Base-by-base conservation (phyloP, 2,329 filamentous ascomycete species). In the Amylocarpus encephaloides region DNA sequence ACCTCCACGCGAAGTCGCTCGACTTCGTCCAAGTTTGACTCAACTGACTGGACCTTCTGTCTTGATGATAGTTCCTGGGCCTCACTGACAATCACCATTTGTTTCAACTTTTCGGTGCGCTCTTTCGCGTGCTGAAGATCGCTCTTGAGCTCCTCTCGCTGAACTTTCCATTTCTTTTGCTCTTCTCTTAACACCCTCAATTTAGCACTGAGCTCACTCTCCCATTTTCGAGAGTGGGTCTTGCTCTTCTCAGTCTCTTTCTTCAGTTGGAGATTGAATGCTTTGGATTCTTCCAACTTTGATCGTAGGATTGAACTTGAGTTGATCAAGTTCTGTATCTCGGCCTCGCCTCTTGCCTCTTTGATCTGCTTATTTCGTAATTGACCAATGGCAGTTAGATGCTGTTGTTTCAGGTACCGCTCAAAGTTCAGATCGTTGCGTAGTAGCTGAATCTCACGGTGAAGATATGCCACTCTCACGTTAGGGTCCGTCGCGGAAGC, bases 401-500 rank as follows among this genome's bases (percentile, higher is more conserved):
- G 88, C 62, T 93, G 88, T 56, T 89, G 81, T 64, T 91, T 92
- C 61, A 92, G 76, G 66, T 89, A 92, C 22, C 86, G 77, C 66
- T 93, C 88, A 62, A 92, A 93, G 57, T 86, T 87, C 39, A 93
- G 73, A 59, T 93, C 87, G 54, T 91, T 93, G 40, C 85, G 82
- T 10, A 93, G 68, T 2, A 91, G 70, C 47, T 89, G 77, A n/a
- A 89, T 78, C 59, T 90, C 84, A 38, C 85, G 78, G 57, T 88
- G 82, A 3, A 93, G 70, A 56, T 81, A 79, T 1, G 76, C 70
- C 26, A 76, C 61, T 64, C 52, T 67, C 61, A 43, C 61, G 47
- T 46, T 72, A 66, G 43, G 38, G 30, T 53, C 51, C 7, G 11
- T 18, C 13, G 47, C 63, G 9, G 64, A 59, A 59, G 58, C 57